Evolutionary conservation across 768 basidiomycete species (phyloP), one percentile per base, ranked within the genome.

Genomic region (Tremella fuciformis): DNA sequence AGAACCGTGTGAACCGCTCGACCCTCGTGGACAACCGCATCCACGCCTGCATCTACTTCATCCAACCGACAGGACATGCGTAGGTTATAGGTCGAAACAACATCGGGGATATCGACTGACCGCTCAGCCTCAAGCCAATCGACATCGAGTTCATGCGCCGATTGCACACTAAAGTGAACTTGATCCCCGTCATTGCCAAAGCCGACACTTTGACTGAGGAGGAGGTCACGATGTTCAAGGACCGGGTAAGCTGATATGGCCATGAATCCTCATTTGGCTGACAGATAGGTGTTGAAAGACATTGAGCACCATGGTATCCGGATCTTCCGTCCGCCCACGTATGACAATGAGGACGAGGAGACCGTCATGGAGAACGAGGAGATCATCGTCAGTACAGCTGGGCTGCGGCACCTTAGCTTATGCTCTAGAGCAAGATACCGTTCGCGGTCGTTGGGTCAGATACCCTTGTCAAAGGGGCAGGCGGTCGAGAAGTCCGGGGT

Each of bases 111-210:
- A 37, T 29, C 1, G 50, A 22, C 42, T 52, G 4, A 47, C 37
- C 49, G 38, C n/a, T 13, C 65, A 97, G 93, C 11, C 82, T 99
- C 71, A 97, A 97, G 80, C 92, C 92, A 63, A 88, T 99, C 72
- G 96, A 99, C 78, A 89, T 99, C 61, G 96, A 98, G 78, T 96
- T 97, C 79, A 98, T 99, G 96, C 87, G 91, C 65, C 84, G 92
- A 67, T 84, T 99, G 40, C 93, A 97, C 78, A 91, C 88, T 66
- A 91, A 89, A 78, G 96, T 99, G 80, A 99, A 99, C 81, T 81
- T 99, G 68, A 98, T 99, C 67, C 96, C 96, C 57, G 85, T 99
- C 75, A 98, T 99, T 70, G 96, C 96, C 60, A 99, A 99, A 81
- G 86, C 91, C 8, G 96, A 99, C 76, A 98, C 96, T 29, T 77